These are phyloP conservation scores for Fusarium papillatum DNA, from an alignment of 2,329 filamentous ascomycete species.

Conservation along the genomic window DNA sequence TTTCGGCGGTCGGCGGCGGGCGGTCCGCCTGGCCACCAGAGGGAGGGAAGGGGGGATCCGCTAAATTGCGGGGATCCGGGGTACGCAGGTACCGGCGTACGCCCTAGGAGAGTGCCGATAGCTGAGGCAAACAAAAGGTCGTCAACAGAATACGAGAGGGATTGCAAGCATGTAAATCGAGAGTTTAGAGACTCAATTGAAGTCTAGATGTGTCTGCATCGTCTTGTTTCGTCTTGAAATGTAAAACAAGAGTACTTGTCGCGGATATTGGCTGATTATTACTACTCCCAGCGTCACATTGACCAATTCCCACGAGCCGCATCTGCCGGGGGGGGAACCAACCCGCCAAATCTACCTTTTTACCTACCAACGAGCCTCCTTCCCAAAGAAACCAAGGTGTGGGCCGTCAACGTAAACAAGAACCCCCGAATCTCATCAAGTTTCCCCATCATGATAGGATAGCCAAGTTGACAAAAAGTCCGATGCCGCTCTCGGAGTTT, in stretches of 20 bases:
- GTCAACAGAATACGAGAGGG: neutral
- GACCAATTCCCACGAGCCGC: slow-evolving; percentile 1
- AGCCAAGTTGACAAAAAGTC: slow-evolving; percentile 13
- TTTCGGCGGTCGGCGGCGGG: slow-evolving; percentile 16
- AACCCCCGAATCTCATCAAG: neutral
- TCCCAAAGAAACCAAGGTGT: neutral
- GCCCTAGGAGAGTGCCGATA: slow-evolving; percentile 10
- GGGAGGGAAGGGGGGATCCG: neutral
- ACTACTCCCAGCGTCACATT: neutral
- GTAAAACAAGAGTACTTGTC: neutral
- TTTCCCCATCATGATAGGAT: neutral
- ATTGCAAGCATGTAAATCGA: neutral
- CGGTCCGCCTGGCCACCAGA: slow-evolving; percentile 1
- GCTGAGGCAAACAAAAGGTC: neutral
- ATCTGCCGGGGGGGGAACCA: slow-evolving; percentile 2
- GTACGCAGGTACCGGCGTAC: slow-evolving; percentile 32
- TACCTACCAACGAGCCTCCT: neutral
- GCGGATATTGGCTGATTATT: slow-evolving; percentile 4
- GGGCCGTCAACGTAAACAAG: neutral
- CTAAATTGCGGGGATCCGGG: slow-evolving; percentile 37
- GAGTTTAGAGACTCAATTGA: neutral
- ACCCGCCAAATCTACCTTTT: neutral
- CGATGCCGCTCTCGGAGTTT: slow-evolving; percentile 30
- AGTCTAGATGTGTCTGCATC: neutral
- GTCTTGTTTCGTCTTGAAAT: neutral